Percentiles rank a stretch among this genome's conserved stretches.
Evolutionary conservation across 345 rosid species (phyloP).

Genomic region (Brassica juncea): DNA sequence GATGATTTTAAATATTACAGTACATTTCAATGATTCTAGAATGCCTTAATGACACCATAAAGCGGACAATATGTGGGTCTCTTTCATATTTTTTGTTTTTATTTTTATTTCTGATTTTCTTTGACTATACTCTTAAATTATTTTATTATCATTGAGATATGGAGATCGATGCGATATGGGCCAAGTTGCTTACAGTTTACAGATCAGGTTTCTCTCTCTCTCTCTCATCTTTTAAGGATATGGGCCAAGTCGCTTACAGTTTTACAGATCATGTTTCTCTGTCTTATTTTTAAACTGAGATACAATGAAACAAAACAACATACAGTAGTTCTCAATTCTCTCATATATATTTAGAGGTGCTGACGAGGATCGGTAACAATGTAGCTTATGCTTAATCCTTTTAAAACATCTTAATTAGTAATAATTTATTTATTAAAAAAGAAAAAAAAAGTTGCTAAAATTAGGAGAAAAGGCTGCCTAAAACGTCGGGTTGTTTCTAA

Average conservation of each 20-base stretch:
- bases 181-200: background rate
- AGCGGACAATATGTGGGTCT: background rate
- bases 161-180: background rate
- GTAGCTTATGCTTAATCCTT: background rate
- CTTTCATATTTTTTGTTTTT: background rate
- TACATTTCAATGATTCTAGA: background rate
- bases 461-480: slow-evolving; percentile 40
- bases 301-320: no score
- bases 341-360: background rate
- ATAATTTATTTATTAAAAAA: background rate
- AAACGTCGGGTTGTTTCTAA: slow-evolving; percentile 38
- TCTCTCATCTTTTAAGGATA: background rate
- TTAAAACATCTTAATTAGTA: background rate
- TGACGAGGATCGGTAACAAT: background rate
- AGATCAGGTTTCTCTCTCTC: background rate
- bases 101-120: background rate
- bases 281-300: background rate
- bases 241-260: background rate
- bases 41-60: background rate
- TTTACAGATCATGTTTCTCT: background rate
- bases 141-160: background rate
- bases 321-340: no score
- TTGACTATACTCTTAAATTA: background rate
- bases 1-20: background rate
- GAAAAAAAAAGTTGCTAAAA: slow-evolving; percentile 32